Conservation (phyloP, 495 filamentous ascomycete genomes). For the Aspergillus carlsbadensis region DNA sequence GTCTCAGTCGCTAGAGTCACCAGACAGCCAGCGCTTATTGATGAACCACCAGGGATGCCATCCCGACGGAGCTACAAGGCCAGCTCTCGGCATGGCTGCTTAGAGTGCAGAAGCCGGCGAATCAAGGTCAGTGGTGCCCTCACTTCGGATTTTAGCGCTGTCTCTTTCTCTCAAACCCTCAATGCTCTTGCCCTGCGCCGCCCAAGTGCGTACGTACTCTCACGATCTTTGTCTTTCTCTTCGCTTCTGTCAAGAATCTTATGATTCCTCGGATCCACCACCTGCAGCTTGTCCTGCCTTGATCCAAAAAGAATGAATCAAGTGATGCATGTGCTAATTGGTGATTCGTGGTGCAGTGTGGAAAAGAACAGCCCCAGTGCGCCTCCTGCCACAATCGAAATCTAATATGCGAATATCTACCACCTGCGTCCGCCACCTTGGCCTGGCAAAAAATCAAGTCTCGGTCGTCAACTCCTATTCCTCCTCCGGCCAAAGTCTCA, state of each 20-base stretch:
- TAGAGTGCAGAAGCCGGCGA: constrained; percentile 49
- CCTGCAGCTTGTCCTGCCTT: background rate
- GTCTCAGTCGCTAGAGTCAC: background rate
- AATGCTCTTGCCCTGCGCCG: background rate
- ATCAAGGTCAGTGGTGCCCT: constrained; percentile 37
- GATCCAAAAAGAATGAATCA: background rate
- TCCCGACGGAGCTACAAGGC: constrained; percentile 33
- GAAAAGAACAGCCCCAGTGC: constrained; percentile 21
- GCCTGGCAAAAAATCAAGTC: constrained; percentile 26
- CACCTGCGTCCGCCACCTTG: constrained; percentile 22
- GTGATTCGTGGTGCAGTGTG: constrained; percentile 16
- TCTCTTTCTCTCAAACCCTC: background rate
- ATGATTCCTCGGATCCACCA: background rate
- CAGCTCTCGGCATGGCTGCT: constrained; percentile 43
- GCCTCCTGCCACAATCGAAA: constrained; percentile 36
- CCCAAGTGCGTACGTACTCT: background rate
- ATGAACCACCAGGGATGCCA: constrained; percentile 16
- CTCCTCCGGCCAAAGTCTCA: constrained; percentile 12
- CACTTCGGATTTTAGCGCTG: background rate
- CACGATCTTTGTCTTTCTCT: background rate
- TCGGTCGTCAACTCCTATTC: constrained; percentile 17
- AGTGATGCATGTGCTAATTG: constrained; percentile 12
- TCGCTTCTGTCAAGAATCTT: background rate
- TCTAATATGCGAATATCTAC: constrained; percentile 31
- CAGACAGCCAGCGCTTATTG: background rate